These are phyloP conservation scores for Penicillium sp. DNA, from an alignment of 2,329 filamentous ascomycete species.

Conservation along the genomic window DNA sequence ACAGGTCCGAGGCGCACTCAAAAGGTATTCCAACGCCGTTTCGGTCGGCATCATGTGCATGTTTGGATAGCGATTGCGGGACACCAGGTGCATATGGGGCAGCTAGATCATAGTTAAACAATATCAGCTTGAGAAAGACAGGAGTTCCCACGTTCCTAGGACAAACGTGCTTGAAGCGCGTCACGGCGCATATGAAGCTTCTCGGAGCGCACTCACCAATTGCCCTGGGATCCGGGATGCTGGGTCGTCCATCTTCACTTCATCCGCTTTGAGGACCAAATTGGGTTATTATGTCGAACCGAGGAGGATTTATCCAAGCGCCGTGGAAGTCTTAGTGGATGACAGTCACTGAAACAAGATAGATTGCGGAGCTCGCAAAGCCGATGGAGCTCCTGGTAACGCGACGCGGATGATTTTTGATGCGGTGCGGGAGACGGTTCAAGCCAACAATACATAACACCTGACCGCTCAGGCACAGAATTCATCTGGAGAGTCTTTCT, in stretches of 20 bases:
- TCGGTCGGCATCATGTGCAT: constrained; percentile 65
- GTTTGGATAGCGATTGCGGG: constrained; percentile 71
- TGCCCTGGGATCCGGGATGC: constrained; percentile 41
- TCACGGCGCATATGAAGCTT: too few relatives aligned
- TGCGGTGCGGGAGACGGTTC: constrained; percentile 14
- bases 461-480: constrained; percentile 8
- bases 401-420: constrained; percentile 36
- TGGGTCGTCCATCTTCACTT: constrained; percentile 41
- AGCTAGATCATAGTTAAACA: constrained; percentile 48
- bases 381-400: constrained; percentile 24
- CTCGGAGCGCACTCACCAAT: constrained; percentile 32
- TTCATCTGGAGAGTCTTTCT: too few relatives aligned
- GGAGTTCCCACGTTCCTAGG: background rate
- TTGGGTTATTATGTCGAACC: constrained; percentile 8
- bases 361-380: constrained; percentile 9
- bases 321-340: constrained; percentile 4
- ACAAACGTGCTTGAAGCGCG: constrained; percentile 4
- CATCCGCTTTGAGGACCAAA: constrained; percentile 12
- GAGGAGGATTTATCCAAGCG: constrained; percentile 3
- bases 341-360: constrained; percentile 6
- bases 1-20: constrained; percentile 76
- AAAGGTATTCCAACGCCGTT: constrained; percentile 75
- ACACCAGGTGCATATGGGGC: constrained; percentile 84
- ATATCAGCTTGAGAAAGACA: constrained; percentile 11
- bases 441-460: constrained; percentile 17